A percentile compares a stretch with the other conserved stretches of the same genome.
These are phyloP conservation scores for Clitoria ternatea DNA, from an alignment of 306 rosid genomes.

Conservation along the genomic window DNA sequence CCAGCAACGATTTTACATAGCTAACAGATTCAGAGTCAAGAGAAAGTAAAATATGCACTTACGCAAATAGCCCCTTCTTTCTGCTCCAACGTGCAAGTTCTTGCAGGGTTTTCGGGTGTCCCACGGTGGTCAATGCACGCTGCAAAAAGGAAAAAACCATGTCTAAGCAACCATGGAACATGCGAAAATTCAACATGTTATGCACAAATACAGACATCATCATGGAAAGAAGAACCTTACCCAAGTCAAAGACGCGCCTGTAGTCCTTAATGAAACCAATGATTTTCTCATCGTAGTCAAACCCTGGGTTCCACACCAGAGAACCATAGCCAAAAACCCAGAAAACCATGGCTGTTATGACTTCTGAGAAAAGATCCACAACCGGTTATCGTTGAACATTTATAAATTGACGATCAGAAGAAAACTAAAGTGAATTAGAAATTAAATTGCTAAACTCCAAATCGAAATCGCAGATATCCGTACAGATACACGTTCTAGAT, in stretches of 20 bases:
- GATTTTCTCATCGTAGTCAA: conserved; percentile 73
- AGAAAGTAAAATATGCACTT: conserved; percentile 24
- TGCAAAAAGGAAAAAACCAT: conserved; percentile 19
- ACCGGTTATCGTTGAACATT: background rate
- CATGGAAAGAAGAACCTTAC: conserved; percentile 31
- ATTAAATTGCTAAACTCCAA: background rate
- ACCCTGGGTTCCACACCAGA: conserved; percentile 95
- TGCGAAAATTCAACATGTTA: background rate
- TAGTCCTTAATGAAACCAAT: conserved; percentile 82
- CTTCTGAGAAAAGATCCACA: conserved; percentile 28
- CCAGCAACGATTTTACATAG: too few relatives aligned
- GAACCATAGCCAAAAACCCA: conserved; percentile 99
- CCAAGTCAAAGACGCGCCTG: conserved; percentile 90
- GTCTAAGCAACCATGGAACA: background rate
- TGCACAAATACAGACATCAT: background rate
- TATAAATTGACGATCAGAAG: background rate
- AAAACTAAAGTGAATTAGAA: background rate
- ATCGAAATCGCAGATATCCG: background rate
- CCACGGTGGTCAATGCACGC: conserved; percentile 97
- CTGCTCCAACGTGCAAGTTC: conserved; percentile 83
- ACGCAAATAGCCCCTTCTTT: conserved; percentile 81
- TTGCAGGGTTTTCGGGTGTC: conserved; percentile 86
- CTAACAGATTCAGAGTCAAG: background rate
- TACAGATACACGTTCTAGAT: background rate
- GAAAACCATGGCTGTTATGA: conserved; percentile 65